These are phyloP conservation scores for Coniochaeta pulveracea DNA, from an alignment of 2,329 filamentous ascomycete genomes.

Conservation along the genomic window DNA sequence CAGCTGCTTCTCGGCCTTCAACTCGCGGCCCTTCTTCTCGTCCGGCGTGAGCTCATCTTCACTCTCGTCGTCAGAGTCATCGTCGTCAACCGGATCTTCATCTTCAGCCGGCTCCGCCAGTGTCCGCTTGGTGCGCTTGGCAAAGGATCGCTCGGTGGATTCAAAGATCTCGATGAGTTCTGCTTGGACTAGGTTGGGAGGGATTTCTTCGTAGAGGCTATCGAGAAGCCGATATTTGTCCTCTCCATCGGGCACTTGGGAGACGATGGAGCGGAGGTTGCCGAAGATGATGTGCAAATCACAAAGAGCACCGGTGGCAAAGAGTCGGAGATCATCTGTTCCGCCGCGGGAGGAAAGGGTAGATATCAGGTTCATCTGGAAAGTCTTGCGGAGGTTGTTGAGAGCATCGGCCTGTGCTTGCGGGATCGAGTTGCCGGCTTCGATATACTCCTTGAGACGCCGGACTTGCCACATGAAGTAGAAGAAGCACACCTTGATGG, in stretches of 20 bases:
- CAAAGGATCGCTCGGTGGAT: conserved; percentile 63
- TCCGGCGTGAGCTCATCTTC: conserved; percentile 41
- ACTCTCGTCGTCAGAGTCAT: conserved; percentile 44
- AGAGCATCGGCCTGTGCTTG: conserved; percentile 49
- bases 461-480: conserved; percentile 94
- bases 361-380: conserved; percentile 53
- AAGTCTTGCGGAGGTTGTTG: conserved; percentile 41
- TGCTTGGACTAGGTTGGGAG: conserved; percentile 42
- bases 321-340: conserved; percentile 68
- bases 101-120: conserved; percentile 57
- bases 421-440: conserved; percentile 41
- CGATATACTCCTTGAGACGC: conserved; percentile 41
- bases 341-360: conserved; percentile 56
- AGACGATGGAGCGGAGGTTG: conserved; percentile 48
- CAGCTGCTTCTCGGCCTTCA: conserved; percentile 74
- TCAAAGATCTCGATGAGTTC: conserved; percentile 70
- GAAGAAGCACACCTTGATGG: conserved; percentile 67
- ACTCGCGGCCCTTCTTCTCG: conserved; percentile 50
- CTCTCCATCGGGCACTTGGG: conserved; percentile 27
- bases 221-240: conserved; percentile 43
- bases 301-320: conserved; percentile 64
- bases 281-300: conserved; percentile 76
- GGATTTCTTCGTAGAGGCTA: conserved; percentile 58
- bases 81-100: conserved; percentile 59
- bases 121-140: conserved; percentile 54